Percentiles rank a stretch among this genome's conserved stretches.
Conservation (phyloP, 2,329 filamentous ascomycete species). For the Xylaria digitata region DNA sequence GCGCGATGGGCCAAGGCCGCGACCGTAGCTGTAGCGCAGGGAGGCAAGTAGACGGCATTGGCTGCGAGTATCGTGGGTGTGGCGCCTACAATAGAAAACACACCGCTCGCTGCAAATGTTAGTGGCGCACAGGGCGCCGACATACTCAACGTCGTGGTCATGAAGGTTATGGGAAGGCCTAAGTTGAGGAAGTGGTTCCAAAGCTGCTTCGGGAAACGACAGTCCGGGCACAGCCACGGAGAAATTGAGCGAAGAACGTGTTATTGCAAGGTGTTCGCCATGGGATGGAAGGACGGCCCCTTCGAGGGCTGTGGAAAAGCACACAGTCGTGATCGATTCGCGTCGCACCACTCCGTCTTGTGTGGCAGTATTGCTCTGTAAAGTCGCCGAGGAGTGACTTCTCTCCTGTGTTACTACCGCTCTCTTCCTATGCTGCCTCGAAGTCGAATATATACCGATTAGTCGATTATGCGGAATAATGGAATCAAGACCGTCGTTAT, state of each 20-base stretch:
- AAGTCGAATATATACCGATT: slow-evolving; percentile 2
- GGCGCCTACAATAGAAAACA: slow-evolving; percentile 63
- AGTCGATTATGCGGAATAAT: background rate
- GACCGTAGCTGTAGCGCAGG: slow-evolving; percentile 60
- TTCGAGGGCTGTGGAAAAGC: slow-evolving; percentile 33
- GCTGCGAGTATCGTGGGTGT: slow-evolving; percentile 69
- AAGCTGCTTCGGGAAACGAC: slow-evolving; percentile 44
- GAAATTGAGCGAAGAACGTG: slow-evolving; percentile 37
- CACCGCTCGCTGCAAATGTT: slow-evolving; percentile 58
- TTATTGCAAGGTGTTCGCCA: slow-evolving; percentile 51
- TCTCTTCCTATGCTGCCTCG: slow-evolving; percentile 7
- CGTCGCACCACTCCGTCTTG: slow-evolving; percentile 20
- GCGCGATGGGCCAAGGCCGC: slow-evolving; percentile 53
- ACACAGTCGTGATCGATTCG: slow-evolving; percentile 37
- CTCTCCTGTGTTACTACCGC: background rate
- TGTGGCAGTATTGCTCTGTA: slow-evolving; percentile 11
- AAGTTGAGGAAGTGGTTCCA: slow-evolving; percentile 43
- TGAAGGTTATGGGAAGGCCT: slow-evolving; percentile 46
- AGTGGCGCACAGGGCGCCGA: slow-evolving; percentile 54
- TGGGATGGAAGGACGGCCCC: slow-evolving; percentile 47
- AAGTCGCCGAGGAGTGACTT: background rate
- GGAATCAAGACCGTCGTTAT: background rate
- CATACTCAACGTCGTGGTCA: slow-evolving; percentile 40
- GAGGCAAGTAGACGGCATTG: slow-evolving; percentile 69
- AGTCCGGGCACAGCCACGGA: slow-evolving; percentile 43